Conservation (phyloP, 345 rosid species). For the Eucalyptus cloeziana region DNA sequence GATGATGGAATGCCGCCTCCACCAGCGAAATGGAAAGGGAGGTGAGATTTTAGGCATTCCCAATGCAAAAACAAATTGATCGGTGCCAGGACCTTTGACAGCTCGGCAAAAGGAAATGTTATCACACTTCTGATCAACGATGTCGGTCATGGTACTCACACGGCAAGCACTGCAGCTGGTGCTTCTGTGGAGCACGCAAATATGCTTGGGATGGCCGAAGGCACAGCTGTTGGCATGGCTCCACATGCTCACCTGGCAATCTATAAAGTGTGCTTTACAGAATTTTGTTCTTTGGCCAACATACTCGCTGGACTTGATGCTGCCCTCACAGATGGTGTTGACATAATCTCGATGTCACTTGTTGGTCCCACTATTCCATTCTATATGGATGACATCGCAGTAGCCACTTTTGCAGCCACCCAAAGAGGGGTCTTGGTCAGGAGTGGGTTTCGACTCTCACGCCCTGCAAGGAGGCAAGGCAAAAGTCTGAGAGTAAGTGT, state of each 20-base stretch:
- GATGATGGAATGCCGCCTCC: background rate
- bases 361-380: background rate
- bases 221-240: background rate
- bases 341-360: background rate
- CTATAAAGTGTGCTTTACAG: background rate
- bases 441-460: too few relatives aligned
- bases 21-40: background rate
- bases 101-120: background rate
- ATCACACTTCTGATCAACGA: fast-evolving
- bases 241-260: background rate
- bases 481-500: too few relatives aligned
- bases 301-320: background rate
- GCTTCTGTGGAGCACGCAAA: background rate
- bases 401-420: background rate
- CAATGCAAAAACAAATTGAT: background rate
- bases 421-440: background rate
- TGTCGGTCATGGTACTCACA: background rate
- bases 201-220: background rate
- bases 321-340: background rate
- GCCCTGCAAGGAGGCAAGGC: too few relatives aligned
- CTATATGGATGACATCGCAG: background rate
- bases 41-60: background rate
- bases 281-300: background rate
- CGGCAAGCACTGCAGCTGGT: background rate
- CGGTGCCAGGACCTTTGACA: background rate